Base-by-base conservation (phyloP, 768 basidiomycete genomes). In the Dentipellis sp. region DNA sequence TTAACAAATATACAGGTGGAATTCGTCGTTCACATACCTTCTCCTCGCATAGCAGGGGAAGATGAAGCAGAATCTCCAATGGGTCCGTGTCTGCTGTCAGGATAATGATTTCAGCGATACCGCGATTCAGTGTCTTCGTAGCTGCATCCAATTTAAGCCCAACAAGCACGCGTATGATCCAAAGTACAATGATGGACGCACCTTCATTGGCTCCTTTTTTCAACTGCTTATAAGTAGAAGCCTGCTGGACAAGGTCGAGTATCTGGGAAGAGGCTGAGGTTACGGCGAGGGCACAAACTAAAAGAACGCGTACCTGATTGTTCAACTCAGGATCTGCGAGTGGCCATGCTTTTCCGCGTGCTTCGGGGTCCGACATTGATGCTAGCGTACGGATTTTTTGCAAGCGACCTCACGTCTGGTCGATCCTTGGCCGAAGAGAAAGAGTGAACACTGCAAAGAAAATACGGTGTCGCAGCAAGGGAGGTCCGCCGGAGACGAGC, bases 161-260 rank as follows among this genome's bases (percentile, higher is more conserved):
- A 39, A 29, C 11, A 16, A 36, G 16, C 50, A 19, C 38, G 21
- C 49, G 5, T 5, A 11, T 21, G 49, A 47, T 36, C 34, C n/a
- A 37, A 46, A 45, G 23, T 10, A 12, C 14, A 22, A 23, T 52
- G 35, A 49, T n/a, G 16, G 14, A 65, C 77, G 37, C 50, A 90
- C 91, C 90, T 82, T 99, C 97, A 72, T 99, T 99, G 45, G 97
- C 97, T 59, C 97, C 95, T 76, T 97, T 97, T 76, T 97, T 98
- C 50, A 97, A 75, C 71, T 97, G 94, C 75, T 97, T 97, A 78
- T 95, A 97, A 71, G 94, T 88, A n/a, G 82, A 77, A 42, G 95
- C 94, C 73, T 95, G 91, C 69, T 97, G 92, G 35, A 97, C 88
- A 56, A 98, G 78, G 67, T 98, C 95, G 54, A 99, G 80, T 66